Evolutionary conservation across 2,329 filamentous ascomycete genomes (phyloP).

Genomic region (Hirsutella minnesotensis): DNA sequence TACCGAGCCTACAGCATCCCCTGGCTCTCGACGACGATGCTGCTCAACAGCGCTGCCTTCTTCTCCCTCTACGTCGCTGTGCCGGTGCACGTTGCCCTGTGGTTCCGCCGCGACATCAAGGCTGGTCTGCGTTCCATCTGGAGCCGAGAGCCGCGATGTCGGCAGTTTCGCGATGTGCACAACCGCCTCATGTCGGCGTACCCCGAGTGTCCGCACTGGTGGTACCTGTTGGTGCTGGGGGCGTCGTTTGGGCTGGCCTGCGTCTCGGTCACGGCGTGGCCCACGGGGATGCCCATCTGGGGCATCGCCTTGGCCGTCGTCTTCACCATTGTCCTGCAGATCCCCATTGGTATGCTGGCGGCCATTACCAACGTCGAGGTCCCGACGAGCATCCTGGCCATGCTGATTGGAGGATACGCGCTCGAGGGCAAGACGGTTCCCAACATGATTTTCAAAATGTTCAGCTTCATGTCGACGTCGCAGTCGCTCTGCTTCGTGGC

Average conservation of each 20-base stretch:
- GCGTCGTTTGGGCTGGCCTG: slow-evolving; percentile 30
- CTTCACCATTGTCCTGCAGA: slow-evolving; percentile 37
- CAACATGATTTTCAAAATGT: slow-evolving; percentile 63
- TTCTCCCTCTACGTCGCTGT: slow-evolving; percentile 17
- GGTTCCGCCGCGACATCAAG: slow-evolving; percentile 17
- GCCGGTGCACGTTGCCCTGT: slow-evolving; percentile 17
- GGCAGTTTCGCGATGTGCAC: slow-evolving; percentile 19
- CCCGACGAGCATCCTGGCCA: slow-evolving; percentile 52
- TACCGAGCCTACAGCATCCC: slow-evolving; percentile 42
- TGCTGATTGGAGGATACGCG: slow-evolving; percentile 56
- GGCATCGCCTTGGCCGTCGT: slow-evolving; percentile 36
- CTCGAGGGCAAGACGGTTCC: slow-evolving; percentile 51
- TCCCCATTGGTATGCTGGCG: slow-evolving; percentile 44
- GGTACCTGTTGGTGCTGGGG: slow-evolving; percentile 35
- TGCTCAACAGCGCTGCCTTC: slow-evolving; percentile 18
- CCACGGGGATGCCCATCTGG: slow-evolving; percentile 39
- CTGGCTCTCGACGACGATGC: slow-evolving; percentile 33
- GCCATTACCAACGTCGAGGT: slow-evolving; percentile 45
- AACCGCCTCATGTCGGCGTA: slow-evolving; percentile 20
- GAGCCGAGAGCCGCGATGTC: slow-evolving; percentile 21
- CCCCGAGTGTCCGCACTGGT: slow-evolving; percentile 39
- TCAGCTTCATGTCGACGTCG: slow-evolving; percentile 49
- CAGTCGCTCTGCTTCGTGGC: slow-evolving; percentile 47
- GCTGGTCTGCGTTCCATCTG: slow-evolving; percentile 15
- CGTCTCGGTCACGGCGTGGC: slow-evolving; percentile 30